phyloP scores from a whole-genome alignment of 805 yeast species.

The Zygotorulaspora florentina region DNA sequence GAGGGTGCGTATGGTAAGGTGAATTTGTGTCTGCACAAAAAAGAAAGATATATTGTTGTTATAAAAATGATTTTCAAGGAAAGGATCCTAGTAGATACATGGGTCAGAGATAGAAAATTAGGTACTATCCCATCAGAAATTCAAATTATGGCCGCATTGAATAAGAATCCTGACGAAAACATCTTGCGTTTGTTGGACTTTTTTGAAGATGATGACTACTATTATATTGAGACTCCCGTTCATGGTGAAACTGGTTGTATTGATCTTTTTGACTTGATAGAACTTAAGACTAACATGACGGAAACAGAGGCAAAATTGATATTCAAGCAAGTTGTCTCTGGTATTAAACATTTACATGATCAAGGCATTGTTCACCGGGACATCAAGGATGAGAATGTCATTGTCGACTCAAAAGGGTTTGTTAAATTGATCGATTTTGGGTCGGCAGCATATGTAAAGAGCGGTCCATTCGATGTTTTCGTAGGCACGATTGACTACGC shows the following conservation, averaged over 20 bases:
- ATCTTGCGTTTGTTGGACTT: constrained; percentile 82
- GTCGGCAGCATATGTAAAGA: constrained; percentile 82
- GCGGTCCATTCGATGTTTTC: constrained; percentile 95
- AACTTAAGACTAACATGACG: constrained; percentile 73
- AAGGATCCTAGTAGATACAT: constrained; percentile 89
- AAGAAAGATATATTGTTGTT: constrained; percentile 64
- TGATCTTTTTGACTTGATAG: constrained; percentile 89
- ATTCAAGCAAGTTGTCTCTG: constrained; percentile 73
- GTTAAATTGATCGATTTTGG: constrained; percentile 93
- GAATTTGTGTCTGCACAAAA: constrained; percentile 64
- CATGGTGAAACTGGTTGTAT: constrained; percentile 88
- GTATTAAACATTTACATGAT: constrained; percentile 74
- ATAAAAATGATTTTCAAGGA: constrained; percentile 89
- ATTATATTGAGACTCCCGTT: constrained; percentile 86
- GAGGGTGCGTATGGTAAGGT: constrained; percentile 98
- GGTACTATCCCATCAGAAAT: constrained; percentile 98
- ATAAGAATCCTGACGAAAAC: constrained; percentile 77
- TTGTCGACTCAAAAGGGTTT: constrained; percentile 75
- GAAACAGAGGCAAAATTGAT: constrained; percentile 76
- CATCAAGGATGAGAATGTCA: constrained; percentile 90
- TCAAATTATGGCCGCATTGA: constrained; percentile 82
- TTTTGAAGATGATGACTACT: constrained; percentile 86
- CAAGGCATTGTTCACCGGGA: constrained; percentile 92
- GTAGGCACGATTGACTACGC: constrained; percentile 98
- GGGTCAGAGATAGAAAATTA: constrained; percentile 88